Percentiles rank a stretch among this genome's conserved stretches.
phyloP scores from a whole-genome alignment of 805 yeast genomes.

The Nakazawaea ambrosiae region DNA sequence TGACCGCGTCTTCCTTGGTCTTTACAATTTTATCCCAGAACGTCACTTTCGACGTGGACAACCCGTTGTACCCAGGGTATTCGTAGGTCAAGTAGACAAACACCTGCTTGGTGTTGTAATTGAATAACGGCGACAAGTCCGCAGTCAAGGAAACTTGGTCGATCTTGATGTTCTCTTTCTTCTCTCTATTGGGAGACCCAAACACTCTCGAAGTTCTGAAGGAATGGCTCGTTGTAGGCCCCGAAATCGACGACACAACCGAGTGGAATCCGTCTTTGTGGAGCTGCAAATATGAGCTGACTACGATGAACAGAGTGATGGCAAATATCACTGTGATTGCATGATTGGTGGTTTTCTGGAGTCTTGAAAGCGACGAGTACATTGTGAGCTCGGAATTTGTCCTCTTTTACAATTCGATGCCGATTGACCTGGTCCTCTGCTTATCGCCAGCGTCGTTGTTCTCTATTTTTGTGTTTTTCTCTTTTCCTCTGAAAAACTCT shows the following conservation, averaged over 20 bases:
- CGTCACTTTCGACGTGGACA: conserved; percentile 55
- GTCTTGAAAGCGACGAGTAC: conserved; percentile 36
- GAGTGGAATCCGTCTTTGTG: conserved; percentile 35
- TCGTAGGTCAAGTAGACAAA: conserved; percentile 87
- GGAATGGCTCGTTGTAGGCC: conserved; percentile 5
- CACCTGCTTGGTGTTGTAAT: conserved; percentile 97
- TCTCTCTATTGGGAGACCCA: conserved; percentile 60
- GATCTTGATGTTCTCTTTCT: conserved; percentile 71
- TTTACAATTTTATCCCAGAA: conserved; percentile 87
- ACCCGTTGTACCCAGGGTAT: conserved; percentile 43
- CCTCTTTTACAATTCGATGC: no score
- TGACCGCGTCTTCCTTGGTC: conserved; percentile 42
- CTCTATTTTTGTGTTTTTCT: no score
- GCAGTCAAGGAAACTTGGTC: conserved; percentile 59
- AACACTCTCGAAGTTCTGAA: conserved; percentile 16
- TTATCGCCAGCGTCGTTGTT: no score
- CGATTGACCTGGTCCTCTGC: no score
- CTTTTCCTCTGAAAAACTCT: no score
- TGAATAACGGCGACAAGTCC: conserved; percentile 76
- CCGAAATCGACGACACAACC: neutral
- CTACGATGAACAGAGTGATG: conserved; percentile 39
- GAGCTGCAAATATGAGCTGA: conserved; percentile 44
- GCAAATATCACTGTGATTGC: conserved; percentile 45
- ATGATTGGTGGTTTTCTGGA: conserved; percentile 46
- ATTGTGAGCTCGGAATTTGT: no score